A percentile compares a stretch with the other conserved stretches of the same genome.
These are phyloP conservation scores for Collybia sp. DNA, from an alignment of 768 basidiomycete species.

Conservation along the genomic window DNA sequence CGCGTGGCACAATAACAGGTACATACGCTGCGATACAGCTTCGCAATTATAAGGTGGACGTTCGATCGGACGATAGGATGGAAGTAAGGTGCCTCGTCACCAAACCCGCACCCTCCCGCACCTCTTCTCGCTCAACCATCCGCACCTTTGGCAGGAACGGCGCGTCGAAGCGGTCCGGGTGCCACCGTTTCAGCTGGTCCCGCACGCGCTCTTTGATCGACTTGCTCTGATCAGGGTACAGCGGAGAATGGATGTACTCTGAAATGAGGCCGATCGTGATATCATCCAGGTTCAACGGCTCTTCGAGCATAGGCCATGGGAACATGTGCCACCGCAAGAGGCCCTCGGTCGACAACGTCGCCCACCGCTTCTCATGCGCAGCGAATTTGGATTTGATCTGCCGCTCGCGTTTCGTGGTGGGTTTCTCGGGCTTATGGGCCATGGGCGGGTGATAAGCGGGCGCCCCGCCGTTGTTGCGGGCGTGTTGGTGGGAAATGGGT, in stretches of 20 bases:
- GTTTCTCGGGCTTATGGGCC: no score
- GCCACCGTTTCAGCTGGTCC: slow-evolving; percentile 74
- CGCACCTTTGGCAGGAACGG: slow-evolving; percentile 60
- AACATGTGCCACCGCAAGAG: slow-evolving; percentile 61
- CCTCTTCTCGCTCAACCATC: slow-evolving; percentile 59
- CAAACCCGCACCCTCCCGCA: slow-evolving; percentile 66
- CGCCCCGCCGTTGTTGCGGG: no score
- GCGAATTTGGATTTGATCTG: no score
- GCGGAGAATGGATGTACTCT: slow-evolving; percentile 42
- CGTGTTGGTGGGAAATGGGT: no score
- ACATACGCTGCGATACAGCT: no score
- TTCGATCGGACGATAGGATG: no score
- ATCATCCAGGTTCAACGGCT: slow-evolving; percentile 54
- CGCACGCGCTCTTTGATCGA: slow-evolving; percentile 66
- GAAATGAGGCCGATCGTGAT: slow-evolving; percentile 51
- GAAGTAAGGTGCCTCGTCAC: slow-evolving; percentile 61
- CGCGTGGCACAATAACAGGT: no score
- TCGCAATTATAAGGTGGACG: background rate
- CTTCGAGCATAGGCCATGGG: slow-evolving; percentile 70
- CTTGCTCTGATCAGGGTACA: slow-evolving; percentile 40
- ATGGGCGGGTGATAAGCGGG: no score
- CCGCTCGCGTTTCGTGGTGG: no score
- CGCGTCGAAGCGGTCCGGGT: slow-evolving; percentile 79
- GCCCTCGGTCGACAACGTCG: slow-evolving; percentile 32
- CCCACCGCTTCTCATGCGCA: slow-evolving; percentile 59